phyloP scores from a whole-genome alignment of 2,329 filamentous ascomycete species.

The Diaporthe citriasiana region DNA sequence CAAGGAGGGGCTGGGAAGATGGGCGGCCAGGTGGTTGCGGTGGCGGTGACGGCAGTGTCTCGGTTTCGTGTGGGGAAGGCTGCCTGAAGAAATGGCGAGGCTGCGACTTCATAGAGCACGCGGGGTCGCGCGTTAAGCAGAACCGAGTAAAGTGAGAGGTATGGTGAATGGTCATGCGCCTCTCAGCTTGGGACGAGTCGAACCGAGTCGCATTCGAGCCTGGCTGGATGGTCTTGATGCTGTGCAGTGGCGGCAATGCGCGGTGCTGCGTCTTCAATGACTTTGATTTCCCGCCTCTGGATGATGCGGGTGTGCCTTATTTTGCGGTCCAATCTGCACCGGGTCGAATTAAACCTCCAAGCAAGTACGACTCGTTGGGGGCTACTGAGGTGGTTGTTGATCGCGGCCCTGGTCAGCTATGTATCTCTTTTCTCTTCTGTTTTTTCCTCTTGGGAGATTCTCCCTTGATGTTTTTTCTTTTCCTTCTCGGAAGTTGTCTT shows the following conservation, averaged over 20 bases:
- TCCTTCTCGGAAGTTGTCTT: background rate
- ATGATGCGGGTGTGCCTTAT: conserved; percentile 9
- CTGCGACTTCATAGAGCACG: conserved; percentile 38
- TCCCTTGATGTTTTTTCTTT: background rate
- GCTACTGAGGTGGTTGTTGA: background rate
- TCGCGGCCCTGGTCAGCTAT: background rate
- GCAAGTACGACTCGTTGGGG: background rate
- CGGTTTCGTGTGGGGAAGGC: conserved; percentile 37
- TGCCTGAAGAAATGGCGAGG: conserved; percentile 36
- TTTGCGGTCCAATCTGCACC: conserved; percentile 10
- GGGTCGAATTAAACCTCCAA: background rate
- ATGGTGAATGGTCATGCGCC: conserved; percentile 23
- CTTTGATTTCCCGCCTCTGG: background rate
- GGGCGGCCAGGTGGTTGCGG: conserved; percentile 37
- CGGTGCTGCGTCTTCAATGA: background rate
- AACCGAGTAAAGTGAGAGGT: background rate
- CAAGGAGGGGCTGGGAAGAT: conserved; percentile 31
- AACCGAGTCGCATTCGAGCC: conserved; percentile 21
- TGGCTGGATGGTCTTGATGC: background rate
- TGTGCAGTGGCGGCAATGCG: conserved; percentile 7
- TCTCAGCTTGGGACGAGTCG: conserved; percentile 10
- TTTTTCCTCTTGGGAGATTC: background rate
- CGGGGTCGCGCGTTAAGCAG: conserved; percentile 19
- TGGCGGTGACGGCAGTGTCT: conserved; percentile 35
- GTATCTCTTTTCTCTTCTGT: background rate